Evolutionary conservation across 768 basidiomycete species (phyloP), one percentile per base, ranked within the genome.

Genomic region (Lactifluus subvellereus): DNA sequence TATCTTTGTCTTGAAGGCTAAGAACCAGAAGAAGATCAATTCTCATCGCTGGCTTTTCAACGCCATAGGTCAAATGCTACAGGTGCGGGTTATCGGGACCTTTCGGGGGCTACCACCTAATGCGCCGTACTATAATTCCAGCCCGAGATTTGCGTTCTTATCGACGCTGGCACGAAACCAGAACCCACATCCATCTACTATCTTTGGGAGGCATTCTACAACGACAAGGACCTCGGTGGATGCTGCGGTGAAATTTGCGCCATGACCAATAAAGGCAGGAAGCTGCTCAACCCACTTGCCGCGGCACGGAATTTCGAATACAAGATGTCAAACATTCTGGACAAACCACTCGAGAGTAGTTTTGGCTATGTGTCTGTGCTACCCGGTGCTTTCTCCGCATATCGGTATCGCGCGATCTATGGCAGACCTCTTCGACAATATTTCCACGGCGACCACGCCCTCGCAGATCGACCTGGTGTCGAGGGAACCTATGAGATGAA

Each of bases 251-350:
- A 96, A 79, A 95, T 96, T 68, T 90, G 94, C 66, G 95, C 95
- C 64, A 96, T 96, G 95, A 90, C 96, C 70, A 85, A 94, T 74
- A 91, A 92, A 16, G 94, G 94, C 49, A 86, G 75, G 75, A 97
- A 97, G 74, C 83, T 98, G 30, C 73, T 98, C 64, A 98, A 98
- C 71, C 95, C 93, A 20, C 77, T 94, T 54, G 83, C 97, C 35
- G 95, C 95, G 8, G 94, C 95, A 16, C 95, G 98, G 74, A 97
- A 98, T 76, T 95, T 95, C 69, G 94, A 95, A 76, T 97, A 97
- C 78, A 97, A 94, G 77, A 96, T 98, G 91, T 94, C 92, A 50
- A 97, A 98, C 75, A 97, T 98, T 71, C 79, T 98, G 33, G 93
- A 95, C 73, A 95, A 97, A 73, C 95, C 95, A 1, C 79, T 94